Percentiles rank a stretch among this genome's conserved stretches.
Conservation (phyloP, 352 stramenopile genomes). For the Phytopythium ostracodes region DNA sequence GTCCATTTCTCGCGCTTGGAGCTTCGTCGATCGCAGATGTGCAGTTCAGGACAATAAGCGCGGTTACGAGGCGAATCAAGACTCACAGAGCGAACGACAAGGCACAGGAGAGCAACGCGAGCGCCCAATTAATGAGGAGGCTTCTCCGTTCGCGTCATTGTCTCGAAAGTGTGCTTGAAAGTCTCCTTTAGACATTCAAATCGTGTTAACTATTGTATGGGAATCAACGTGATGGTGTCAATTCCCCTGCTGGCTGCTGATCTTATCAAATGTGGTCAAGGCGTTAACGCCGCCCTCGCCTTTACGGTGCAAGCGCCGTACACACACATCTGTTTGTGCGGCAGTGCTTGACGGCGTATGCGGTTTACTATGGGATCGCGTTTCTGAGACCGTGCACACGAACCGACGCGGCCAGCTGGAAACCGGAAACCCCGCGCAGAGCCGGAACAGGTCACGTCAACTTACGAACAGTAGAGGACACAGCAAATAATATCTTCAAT, state of each 20-base stretch:
- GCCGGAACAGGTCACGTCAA: neutral
- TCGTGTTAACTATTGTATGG: no score
- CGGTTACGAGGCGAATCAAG: no score
- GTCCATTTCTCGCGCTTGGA: no score
- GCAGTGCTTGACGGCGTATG: neutral
- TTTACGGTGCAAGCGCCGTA: neutral
- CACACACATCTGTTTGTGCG: neutral
- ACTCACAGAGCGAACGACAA: no score
- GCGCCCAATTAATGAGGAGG: no score
- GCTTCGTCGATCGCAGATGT: no score
- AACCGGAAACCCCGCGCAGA: neutral
- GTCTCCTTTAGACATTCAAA: no score
- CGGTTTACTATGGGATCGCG: neutral
- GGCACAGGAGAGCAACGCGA: no score
- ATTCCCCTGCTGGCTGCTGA: conserved; percentile 14
- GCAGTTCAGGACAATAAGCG: no score
- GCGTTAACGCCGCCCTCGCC: neutral
- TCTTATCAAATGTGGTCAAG: conserved; percentile 9
- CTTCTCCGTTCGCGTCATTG: no score
- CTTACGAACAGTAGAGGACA: neutral
- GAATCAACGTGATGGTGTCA: neutral
- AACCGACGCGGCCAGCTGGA: neutral
- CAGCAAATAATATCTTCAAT: neutral
- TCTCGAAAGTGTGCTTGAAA: no score
- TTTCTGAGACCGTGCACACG: conserved; percentile 4